phyloP scores from a whole-genome alignment of 306 rosid genomes.

The Cajanus cajan region DNA sequence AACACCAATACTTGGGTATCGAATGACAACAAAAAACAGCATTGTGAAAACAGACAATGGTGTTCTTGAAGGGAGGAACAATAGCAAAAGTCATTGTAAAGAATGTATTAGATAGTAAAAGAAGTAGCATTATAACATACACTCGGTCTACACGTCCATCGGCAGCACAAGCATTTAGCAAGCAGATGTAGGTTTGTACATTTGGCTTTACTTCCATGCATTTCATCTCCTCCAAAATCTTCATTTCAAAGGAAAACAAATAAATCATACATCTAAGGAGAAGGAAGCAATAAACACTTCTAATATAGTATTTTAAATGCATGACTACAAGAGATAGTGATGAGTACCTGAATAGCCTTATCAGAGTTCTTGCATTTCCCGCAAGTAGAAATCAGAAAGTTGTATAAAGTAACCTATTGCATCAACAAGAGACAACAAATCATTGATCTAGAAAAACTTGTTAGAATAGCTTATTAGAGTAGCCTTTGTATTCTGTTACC shows the following conservation, averaged over 20 bases:
- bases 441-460: constrained; percentile 20
- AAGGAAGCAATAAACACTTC: constrained; percentile 5
- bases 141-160: constrained; percentile 79
- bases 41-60: neutral
- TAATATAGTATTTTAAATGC: neutral
- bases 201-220: constrained; percentile 71
- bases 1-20: neutral
- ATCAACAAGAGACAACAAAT: constrained; percentile 20
- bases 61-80: neutral
- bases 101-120: neutral
- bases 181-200: constrained; percentile 77
- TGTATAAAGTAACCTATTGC: constrained; percentile 69
- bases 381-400: constrained; percentile 74
- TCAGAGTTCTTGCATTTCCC: constrained; percentile 85
- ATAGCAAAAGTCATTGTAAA: neutral
- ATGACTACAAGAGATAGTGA: neutral
- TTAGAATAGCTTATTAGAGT: too few relatives aligned
- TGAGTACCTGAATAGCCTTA: constrained; percentile 72
- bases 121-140: constrained; percentile 47
- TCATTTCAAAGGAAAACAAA: constrained; percentile 22
- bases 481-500: too few relatives aligned
- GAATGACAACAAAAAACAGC: neutral
- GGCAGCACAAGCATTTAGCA: constrained; percentile 89
- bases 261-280: neutral
- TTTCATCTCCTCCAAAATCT: constrained; percentile 96